A percentile compares a stretch with the other conserved stretches of the same genome.
Evolutionary conservation across 345 rosid species (phyloP).

Genomic region (Dipteronia dyeriana): DNA sequence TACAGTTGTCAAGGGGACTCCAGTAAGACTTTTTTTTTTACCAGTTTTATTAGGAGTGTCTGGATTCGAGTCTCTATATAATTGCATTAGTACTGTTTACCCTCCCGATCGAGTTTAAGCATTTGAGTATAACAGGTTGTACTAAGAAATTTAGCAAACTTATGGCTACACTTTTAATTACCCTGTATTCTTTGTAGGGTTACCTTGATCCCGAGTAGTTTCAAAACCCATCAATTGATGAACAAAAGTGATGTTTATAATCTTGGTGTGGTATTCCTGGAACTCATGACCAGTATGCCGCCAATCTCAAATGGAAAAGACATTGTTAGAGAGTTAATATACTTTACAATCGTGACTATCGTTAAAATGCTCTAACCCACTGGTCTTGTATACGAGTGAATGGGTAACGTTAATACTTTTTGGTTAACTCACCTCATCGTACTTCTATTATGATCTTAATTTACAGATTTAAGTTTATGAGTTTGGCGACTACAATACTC

Average conservation of each 20-base stretch:
- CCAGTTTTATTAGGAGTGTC: no score
- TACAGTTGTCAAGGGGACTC: conserved; percentile 94
- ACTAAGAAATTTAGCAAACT: neutral
- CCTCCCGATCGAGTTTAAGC: no score
- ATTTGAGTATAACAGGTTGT: neutral
- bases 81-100: no score
- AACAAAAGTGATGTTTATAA: conserved; percentile 98
- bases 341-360: no score
- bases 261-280: conserved; percentile 89
- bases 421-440: neutral
- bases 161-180: conserved; percentile 1
- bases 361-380: neutral
- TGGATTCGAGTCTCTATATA: no score
- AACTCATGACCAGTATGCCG: conserved; percentile 93
- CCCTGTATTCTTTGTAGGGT: conserved; percentile 55
- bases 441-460: neutral
- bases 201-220: conserved; percentile 97
- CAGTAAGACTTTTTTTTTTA: conserved; percentile 43
- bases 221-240: conserved; percentile 82
- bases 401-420: neutral
- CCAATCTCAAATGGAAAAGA: conserved; percentile 93
- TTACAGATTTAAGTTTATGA: no score
- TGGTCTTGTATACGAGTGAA: neutral
- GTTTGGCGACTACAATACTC: neutral
- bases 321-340: conserved; percentile 84